Evolutionary conservation across 805 yeast species (phyloP).

Genomic region (Zygoascus flipseniorum): DNA sequence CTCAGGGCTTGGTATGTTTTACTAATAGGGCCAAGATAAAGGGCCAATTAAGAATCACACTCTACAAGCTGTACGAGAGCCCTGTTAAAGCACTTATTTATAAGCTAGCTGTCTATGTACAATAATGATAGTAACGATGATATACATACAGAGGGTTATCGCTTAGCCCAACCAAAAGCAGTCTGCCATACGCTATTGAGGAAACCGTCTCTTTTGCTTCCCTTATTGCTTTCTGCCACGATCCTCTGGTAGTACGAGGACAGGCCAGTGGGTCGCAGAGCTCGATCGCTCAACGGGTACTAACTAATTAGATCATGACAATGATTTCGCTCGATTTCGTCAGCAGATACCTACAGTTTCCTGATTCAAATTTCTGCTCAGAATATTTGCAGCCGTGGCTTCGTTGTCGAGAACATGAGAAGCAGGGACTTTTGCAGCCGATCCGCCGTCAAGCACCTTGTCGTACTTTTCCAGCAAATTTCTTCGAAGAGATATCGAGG

Average conservation of each 20-base stretch:
- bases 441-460: constrained; percentile 7
- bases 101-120: background rate
- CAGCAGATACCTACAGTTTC: constrained; percentile 9
- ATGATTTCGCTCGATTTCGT: too few relatives aligned
- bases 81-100: background rate
- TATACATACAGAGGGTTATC: constrained; percentile 2
- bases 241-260: constrained; percentile 69
- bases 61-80: too few relatives aligned
- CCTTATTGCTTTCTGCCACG: constrained; percentile 60
- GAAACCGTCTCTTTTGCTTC: constrained; percentile 54
- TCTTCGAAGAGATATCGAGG: constrained; percentile 35
- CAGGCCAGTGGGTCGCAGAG: constrained; percentile 76
- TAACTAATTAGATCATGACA: constrained; percentile 2
- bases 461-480: constrained; percentile 37
- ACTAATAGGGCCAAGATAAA: too few relatives aligned
- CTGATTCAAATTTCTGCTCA: constrained; percentile 14
- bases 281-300: constrained; percentile 38
- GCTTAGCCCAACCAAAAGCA: constrained; percentile 47
- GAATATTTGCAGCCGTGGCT: constrained; percentile 16
- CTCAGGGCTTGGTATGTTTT: too few relatives aligned
- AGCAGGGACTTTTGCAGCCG: constrained; percentile 19
- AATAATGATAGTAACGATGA: background rate
- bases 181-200: constrained; percentile 65
- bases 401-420: constrained; percentile 20
- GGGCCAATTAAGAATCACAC: too few relatives aligned